These are phyloP conservation scores for Cercospora sojina DNA, from an alignment of 2,329 filamentous ascomycete species.

Conservation along the genomic window DNA sequence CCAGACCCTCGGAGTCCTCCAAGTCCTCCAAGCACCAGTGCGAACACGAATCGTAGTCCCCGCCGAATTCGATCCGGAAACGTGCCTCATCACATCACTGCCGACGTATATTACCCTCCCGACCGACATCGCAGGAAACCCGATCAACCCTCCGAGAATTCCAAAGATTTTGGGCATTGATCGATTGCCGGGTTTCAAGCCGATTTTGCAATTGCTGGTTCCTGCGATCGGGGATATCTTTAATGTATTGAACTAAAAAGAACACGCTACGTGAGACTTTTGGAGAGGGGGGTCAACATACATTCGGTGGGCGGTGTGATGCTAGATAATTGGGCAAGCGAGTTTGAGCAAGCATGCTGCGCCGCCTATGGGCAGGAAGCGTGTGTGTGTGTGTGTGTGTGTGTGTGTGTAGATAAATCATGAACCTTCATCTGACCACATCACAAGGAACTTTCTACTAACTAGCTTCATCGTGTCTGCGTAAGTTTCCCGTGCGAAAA, in stretches of 20 bases:
- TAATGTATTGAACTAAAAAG: background rate
- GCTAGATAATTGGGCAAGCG: too few relatives aligned
- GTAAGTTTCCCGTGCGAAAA: background rate
- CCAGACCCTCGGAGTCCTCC: conserved; percentile 10
- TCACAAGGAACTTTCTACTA: background rate
- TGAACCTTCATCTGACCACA: background rate
- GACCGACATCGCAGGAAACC: conserved; percentile 5
- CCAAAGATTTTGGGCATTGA: conserved; percentile 6
- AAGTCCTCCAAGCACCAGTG: conserved; percentile 1
- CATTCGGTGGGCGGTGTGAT: too few relatives aligned
- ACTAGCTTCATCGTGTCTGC: background rate
- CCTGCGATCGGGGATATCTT: conserved; percentile 8
- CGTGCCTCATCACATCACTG: conserved; percentile 7
- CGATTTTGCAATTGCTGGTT: conserved; percentile 4
- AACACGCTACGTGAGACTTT: too few relatives aligned
- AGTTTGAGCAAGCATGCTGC: too few relatives aligned
- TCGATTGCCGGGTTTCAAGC: background rate
- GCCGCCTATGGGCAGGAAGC: too few relatives aligned
- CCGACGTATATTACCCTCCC: conserved; percentile 6
- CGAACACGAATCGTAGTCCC: conserved; percentile 9
- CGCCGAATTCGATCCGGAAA: conserved; percentile 7
- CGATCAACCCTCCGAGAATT: conserved; percentile 8
- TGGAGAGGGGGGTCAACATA: too few relatives aligned
- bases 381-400: too few relatives aligned
- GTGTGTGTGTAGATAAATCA: background rate